Evolutionary conservation across 768 basidiomycete species (phyloP).

Genomic region (Boletus bicolor): DNA sequence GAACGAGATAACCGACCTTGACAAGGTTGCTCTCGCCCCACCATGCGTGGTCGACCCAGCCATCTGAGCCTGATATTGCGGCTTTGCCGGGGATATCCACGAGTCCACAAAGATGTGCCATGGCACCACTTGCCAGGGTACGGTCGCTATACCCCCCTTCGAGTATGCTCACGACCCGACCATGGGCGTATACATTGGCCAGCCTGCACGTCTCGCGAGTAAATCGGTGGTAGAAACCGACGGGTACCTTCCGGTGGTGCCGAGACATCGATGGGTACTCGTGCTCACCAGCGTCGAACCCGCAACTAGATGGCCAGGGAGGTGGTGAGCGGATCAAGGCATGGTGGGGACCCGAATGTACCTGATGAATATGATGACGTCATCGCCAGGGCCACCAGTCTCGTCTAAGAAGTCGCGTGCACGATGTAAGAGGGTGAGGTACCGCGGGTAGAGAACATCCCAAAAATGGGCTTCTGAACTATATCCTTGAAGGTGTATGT

Average conservation of each 20-base stretch:
- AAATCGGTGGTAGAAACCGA: conserved; percentile 82
- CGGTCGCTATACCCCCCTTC: conserved; percentile 96
- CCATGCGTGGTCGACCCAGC: conserved; percentile 49
- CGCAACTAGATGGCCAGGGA: conserved; percentile 53
- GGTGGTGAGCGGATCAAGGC: background rate
- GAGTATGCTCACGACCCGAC: conserved; percentile 80
- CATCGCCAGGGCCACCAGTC: conserved; percentile 62
- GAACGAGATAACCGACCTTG: conserved; percentile 39
- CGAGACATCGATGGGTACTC: conserved; percentile 90
- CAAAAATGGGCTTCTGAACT: background rate
- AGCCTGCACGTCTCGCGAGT: conserved; percentile 66
- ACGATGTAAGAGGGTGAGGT: conserved; percentile 56
- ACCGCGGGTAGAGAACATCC: conserved; percentile 58
- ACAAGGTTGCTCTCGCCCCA: conserved; percentile 61
- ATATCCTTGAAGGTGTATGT: conserved; percentile 11
- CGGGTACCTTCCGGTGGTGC: conserved; percentile 85
- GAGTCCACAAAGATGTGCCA: conserved; percentile 79
- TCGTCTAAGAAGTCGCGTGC: conserved; percentile 68
- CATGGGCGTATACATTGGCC: conserved; percentile 60
- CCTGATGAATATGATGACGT: conserved; percentile 88
- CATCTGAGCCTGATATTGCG: background rate
- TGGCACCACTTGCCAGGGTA: conserved; percentile 77
- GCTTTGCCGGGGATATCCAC: conserved; percentile 19
- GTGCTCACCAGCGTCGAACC: conserved; percentile 93
- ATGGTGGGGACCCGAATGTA: conserved; percentile 23